These are phyloP conservation scores for Boletus subparvulus DNA, from an alignment of 768 basidiomycete species.

Conservation along the genomic window DNA sequence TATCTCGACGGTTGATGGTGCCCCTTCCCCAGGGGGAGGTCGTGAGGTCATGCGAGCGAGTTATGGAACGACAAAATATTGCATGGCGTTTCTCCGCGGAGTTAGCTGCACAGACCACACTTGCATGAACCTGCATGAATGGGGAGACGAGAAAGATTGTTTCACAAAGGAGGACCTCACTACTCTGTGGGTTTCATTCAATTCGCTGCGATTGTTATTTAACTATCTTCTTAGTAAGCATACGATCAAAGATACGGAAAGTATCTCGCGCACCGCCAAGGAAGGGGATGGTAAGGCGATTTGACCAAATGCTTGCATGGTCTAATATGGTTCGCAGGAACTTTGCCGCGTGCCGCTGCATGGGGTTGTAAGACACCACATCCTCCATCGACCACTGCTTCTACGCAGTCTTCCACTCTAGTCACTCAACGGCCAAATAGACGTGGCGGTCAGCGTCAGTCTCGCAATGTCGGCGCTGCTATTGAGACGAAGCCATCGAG, in stretches of 20 bases:
- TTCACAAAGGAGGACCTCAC: slow-evolving; percentile 96
- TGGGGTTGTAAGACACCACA: slow-evolving; percentile 53
- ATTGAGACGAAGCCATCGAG: slow-evolving; percentile 36
- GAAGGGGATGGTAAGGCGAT: slow-evolving; percentile 54
- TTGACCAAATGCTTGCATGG: neutral
- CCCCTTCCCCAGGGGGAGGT: slow-evolving; percentile 85
- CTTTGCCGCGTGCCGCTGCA: slow-evolving; percentile 66
- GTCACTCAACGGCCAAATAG: slow-evolving; percentile 40
- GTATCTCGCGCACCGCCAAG: slow-evolving; percentile 53
- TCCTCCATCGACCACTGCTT: slow-evolving; percentile 11
- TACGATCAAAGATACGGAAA: slow-evolving; percentile 88
- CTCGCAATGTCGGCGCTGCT: slow-evolving; percentile 39
- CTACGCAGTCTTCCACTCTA: slow-evolving; percentile 21
- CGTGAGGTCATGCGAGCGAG: slow-evolving; percentile 90
- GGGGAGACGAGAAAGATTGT: slow-evolving; percentile 98
- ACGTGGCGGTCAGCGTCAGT: slow-evolving; percentile 49
- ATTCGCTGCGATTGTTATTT: neutral
- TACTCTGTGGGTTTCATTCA: slow-evolving; percentile 63
- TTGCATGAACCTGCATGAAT: slow-evolving; percentile 96
- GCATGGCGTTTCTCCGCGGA: slow-evolving; percentile 91
- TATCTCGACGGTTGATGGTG: slow-evolving; percentile 90
- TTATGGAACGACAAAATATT: slow-evolving; percentile 96
- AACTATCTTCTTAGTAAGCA: slow-evolving; percentile 63
- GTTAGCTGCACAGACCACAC: slow-evolving; percentile 80
- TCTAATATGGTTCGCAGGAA: slow-evolving; percentile 29